Percentiles rank a stretch among this genome's conserved stretches.
These are phyloP conservation scores for Ophiostoma himal-ulmi DNA, from an alignment of 2,329 filamentous ascomycete genomes.

Conservation along the genomic window DNA sequence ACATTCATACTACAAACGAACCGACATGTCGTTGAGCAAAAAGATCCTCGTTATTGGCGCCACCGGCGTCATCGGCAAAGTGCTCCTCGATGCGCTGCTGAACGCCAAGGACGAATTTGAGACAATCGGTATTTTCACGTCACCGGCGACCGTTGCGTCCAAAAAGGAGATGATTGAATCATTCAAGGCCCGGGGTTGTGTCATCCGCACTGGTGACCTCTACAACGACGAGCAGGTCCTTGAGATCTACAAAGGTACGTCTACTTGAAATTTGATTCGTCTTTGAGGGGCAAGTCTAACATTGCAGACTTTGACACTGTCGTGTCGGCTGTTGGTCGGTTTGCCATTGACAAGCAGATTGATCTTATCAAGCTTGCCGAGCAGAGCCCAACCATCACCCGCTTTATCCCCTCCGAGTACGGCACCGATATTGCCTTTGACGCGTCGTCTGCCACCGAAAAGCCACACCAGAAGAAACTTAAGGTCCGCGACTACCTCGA, in stretches of 20 bases:
- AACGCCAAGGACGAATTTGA: slow-evolving; percentile 32
- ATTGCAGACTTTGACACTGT: slow-evolving; percentile 22
- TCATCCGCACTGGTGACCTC: slow-evolving; percentile 19
- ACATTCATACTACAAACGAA: background rate
- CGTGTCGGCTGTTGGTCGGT: slow-evolving; percentile 23
- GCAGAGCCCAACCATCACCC: slow-evolving; percentile 42
- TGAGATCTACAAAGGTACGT: slow-evolving; percentile 18
- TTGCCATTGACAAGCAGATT: slow-evolving; percentile 24
- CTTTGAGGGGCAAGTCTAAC: background rate
- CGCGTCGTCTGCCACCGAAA: slow-evolving; percentile 21
- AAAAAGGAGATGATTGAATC: slow-evolving; percentile 20
- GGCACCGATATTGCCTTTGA: slow-evolving; percentile 23
- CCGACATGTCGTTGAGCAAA: slow-evolving; percentile 4
- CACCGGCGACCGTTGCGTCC: slow-evolving; percentile 15
- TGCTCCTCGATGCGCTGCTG: slow-evolving; percentile 33
- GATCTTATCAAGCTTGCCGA: slow-evolving; percentile 37
- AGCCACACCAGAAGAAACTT: slow-evolving; percentile 25
- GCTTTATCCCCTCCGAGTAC: slow-evolving; percentile 38
- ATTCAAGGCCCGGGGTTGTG: slow-evolving; percentile 13
- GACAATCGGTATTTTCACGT: slow-evolving; percentile 47
- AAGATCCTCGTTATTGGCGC: slow-evolving; percentile 33
- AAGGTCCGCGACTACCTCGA: slow-evolving; percentile 22
- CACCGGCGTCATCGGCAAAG: slow-evolving; percentile 35
- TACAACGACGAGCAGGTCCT: slow-evolving; percentile 21
- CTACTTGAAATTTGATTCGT: no score